These are phyloP conservation scores for Globisporangium iwayamae DNA, from an alignment of 352 stramenopile species.

Conservation along the genomic window DNA sequence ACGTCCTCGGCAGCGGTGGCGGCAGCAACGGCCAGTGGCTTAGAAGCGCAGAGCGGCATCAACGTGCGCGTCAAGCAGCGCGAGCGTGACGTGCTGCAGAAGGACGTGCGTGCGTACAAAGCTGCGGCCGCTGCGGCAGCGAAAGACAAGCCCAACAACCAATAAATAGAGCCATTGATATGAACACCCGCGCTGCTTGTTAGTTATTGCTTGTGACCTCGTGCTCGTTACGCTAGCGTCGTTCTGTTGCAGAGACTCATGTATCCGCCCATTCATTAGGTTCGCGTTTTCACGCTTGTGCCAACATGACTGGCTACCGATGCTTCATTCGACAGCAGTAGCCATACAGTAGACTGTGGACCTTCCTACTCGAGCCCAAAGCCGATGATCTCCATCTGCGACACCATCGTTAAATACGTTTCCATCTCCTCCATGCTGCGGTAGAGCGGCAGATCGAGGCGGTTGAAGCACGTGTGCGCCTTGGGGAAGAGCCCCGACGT, in stretches of 20 bases:
- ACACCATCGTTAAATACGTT: slow-evolving; percentile 73
- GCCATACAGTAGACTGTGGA: background rate
- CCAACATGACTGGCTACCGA: background rate
- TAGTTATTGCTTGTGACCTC: slow-evolving; percentile 10
- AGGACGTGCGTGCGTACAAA: slow-evolving; percentile 46
- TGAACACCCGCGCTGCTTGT: slow-evolving; percentile 3
- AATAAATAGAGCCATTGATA: background rate
- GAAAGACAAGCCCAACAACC: background rate
- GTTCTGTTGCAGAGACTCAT: too few relatives aligned
- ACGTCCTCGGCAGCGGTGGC: background rate
- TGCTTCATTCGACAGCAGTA: slow-evolving; percentile 2
- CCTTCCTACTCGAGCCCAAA: slow-evolving; percentile 65
- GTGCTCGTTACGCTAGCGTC: background rate
- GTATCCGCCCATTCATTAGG: too few relatives aligned
- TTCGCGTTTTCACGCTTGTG: too few relatives aligned
- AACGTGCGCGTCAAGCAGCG: slow-evolving; percentile 44
- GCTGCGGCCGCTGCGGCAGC: slow-evolving; percentile 18
- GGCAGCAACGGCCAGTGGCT: background rate
- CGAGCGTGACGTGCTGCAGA: slow-evolving; percentile 42
- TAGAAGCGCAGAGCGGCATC: slow-evolving; percentile 33
- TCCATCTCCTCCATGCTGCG: slow-evolving; percentile 63
- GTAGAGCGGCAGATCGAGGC: slow-evolving; percentile 75
- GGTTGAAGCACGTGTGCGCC: slow-evolving; percentile 86
- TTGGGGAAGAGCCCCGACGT: slow-evolving; percentile 53
- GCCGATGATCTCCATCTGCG: slow-evolving; percentile 77